Percentiles rank a stretch among this genome's conserved stretches.
Conservation (phyloP, 2,329 filamentous ascomycete species). For the Nothopassalora personata region DNA sequence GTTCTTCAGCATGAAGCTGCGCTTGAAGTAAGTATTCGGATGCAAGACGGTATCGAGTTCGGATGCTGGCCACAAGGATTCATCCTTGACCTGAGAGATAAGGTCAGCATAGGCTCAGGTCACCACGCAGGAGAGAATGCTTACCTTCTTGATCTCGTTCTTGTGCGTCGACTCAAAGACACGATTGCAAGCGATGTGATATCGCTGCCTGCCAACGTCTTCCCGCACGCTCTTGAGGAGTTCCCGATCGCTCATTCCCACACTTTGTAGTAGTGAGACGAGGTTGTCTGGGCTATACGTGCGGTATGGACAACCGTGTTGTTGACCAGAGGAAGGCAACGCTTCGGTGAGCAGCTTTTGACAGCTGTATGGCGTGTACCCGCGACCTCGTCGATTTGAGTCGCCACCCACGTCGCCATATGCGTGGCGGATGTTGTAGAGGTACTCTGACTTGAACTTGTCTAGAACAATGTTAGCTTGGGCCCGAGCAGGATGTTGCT, state of each 20-base stretch:
- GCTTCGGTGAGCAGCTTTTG: slow-evolving; percentile 92
- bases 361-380: slow-evolving; percentile 87
- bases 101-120: slow-evolving; percentile 6
- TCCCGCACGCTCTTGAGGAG: slow-evolving; percentile 77
- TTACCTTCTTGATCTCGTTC: slow-evolving; percentile 43
- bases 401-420: slow-evolving; percentile 97
- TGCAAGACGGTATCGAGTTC: slow-evolving; percentile 94
- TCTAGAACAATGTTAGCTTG: slow-evolving; percentile 43
- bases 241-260: slow-evolving; percentile 72
- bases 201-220: slow-evolving; percentile 82
- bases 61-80: slow-evolving; percentile 48
- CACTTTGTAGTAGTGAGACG: slow-evolving; percentile 65
- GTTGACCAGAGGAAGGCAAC: slow-evolving; percentile 75
- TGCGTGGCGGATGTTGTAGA: slow-evolving; percentile 90
- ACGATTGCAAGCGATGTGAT: slow-evolving; percentile 91
- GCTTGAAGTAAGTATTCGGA: slow-evolving; percentile 96
- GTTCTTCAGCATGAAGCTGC: slow-evolving; percentile 84
- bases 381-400: slow-evolving; percentile 74
- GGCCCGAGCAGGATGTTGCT: background rate
- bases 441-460: slow-evolving; percentile 94
- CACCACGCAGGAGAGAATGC: background rate
- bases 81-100: slow-evolving; percentile 39
- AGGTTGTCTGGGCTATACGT: slow-evolving; percentile 90
- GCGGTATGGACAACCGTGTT: slow-evolving; percentile 90
- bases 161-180: slow-evolving; percentile 89